Evolutionary conservation across 805 yeast genomes (phyloP).

Genomic region (Grigorovia jiainica): DNA sequence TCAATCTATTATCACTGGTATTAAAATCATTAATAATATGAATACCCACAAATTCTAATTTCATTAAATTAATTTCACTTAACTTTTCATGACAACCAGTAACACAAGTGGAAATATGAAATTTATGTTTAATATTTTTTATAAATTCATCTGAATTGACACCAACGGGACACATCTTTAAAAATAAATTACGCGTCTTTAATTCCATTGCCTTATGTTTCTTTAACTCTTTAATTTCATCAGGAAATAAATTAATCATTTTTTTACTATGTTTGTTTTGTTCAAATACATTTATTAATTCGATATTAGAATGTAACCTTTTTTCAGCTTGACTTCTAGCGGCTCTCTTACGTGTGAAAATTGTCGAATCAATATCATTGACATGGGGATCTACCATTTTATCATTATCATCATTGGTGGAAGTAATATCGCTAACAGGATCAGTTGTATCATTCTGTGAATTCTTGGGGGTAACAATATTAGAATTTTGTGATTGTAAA

Average conservation of each 20-base stretch:
- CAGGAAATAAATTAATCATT: conserved; percentile 28
- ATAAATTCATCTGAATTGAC: conserved; percentile 16
- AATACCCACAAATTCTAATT: conserved; percentile 50
- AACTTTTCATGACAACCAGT: conserved; percentile 57
- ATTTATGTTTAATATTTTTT: conserved; percentile 9
- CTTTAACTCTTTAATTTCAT: conserved; percentile 30
- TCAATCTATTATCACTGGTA: conserved; percentile 22
- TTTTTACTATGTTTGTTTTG: conserved; percentile 35
- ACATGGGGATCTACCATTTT: not conserved
- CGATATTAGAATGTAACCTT: conserved; percentile 60
- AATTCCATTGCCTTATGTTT: conserved; percentile 22
- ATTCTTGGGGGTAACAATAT: too few species aligned
- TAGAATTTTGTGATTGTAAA: too few species aligned
- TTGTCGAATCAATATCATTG: not conserved
- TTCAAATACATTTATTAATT: conserved; percentile 55
- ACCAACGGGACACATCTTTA: conserved; percentile 5
- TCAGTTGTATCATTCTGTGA: too few species aligned
- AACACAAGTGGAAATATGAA: conserved; percentile 40
- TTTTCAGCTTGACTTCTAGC: conserved; percentile 63
- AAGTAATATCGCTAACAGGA: too few species aligned
- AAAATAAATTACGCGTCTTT: conserved; percentile 11
- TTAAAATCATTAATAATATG: conserved; percentile 28
- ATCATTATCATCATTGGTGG: not conserved
- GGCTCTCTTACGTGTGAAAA: conserved; percentile 27
- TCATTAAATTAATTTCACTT: conserved; percentile 33